Base-by-base conservation (phyloP, 2,329 filamentous ascomycete species). In the Domatiomyces catenatus region DNA sequence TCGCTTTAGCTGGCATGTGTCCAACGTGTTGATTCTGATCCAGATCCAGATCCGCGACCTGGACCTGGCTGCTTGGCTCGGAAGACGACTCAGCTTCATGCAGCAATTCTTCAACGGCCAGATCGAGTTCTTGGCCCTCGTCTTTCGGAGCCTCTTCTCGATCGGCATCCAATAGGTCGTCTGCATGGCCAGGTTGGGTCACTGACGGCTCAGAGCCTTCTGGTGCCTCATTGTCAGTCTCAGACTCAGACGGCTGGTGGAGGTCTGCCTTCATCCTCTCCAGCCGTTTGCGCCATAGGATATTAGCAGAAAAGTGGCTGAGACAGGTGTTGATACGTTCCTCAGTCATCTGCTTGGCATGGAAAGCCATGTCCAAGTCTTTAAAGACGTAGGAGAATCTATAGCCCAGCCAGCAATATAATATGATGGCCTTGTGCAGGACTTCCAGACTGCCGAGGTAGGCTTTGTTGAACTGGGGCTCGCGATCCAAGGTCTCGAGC, bases 401-500 rank as follows among this genome's bases (percentile, higher is more conserved):
- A 66, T 90, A 96, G 59, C 85, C 90, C 15, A 98, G 73, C 92
- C 92, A 98, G 1, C 94, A 74, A 63, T 96, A 98, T 46, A 89
- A 70, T 44, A 90, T 86, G 39, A 98, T 71, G 24, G 79, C 74
- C 60, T 86, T 85, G 69, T 98, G 92, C 15, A 98, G 73, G 2
- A 70, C 65, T 64, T 98, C 92, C 18, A 96, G 71, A 7, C 72
- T 67, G 50, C 71, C 70, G 8, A 98, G 72, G 57, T 87, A 86
- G 0, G 70, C 64, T 49, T 74, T 68, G 12, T 66, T 64, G 1
- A 64, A 63, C 0, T 67, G 68, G 1, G 72, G 63, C 0, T 68
- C 60, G 22, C 69, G 52, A 54, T 94, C 86, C 2, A 96, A 74
- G 2, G 83, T 64, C 55, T 89, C 83, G 1, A 98, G 70, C 20